Evolutionary conservation across 2,329 filamentous ascomycete species (phyloP).

Genomic region (Colletotrichum sp.): DNA sequence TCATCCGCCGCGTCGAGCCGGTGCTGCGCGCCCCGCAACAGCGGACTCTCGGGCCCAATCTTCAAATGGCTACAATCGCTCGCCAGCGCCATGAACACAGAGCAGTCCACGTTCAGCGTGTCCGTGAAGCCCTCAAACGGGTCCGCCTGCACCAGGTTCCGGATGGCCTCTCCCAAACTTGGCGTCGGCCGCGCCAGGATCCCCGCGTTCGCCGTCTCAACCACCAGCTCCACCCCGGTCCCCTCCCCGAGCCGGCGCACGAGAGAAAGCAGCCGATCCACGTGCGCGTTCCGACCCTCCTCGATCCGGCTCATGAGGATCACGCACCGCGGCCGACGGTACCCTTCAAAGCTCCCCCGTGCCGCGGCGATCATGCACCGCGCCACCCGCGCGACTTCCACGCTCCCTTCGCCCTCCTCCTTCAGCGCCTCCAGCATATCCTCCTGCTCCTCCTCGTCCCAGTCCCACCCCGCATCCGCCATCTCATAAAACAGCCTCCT

Average conservation of each 20-base stretch:
- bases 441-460: constrained; percentile 39
- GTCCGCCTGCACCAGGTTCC: constrained; percentile 32
- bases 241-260: constrained; percentile 31
- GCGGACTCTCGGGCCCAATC: constrained; percentile 27
- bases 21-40: constrained; percentile 34
- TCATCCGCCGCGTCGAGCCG: constrained; percentile 40
- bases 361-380: constrained; percentile 40
- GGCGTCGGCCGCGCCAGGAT: constrained; percentile 29
- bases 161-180: constrained; percentile 29
- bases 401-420: constrained; percentile 14
- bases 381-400: constrained; percentile 31
- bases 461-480: constrained; percentile 46
- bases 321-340: constrained; percentile 38
- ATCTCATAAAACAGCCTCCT: constrained; percentile 40
- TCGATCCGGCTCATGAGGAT: constrained; percentile 38
- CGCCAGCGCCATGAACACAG: constrained; percentile 43
- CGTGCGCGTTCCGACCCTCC: constrained; percentile 28
- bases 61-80: constrained; percentile 43
- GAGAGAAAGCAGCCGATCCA: constrained; percentile 35
- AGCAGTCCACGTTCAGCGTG: constrained; percentile 46
- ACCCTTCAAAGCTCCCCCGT: constrained; percentile 37
- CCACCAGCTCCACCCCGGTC: constrained; percentile 30
- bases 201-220: constrained; percentile 29
- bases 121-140: constrained; percentile 36
- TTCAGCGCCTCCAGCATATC: constrained; percentile 32